A percentile compares a stretch with the other conserved stretches of the same genome.
These are phyloP conservation scores for Debaryomyces sp. DNA, from an alignment of 1,139 yeast species.

Conservation along the genomic window DNA sequence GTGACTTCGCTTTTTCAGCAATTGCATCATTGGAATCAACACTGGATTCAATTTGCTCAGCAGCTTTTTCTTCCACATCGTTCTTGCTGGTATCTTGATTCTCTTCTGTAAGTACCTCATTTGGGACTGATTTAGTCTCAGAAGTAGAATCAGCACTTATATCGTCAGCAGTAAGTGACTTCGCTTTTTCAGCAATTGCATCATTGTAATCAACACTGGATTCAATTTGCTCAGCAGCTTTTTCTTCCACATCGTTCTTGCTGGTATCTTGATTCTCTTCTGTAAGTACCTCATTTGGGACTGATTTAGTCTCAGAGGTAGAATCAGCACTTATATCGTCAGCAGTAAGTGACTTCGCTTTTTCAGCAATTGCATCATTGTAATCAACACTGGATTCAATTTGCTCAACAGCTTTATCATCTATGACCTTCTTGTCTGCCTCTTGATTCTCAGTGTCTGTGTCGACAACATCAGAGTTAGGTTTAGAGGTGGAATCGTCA, in stretches of 20 bases:
- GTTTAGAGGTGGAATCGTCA: not conserved
- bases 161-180: not conserved
- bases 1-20: not conserved
- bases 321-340: not conserved
- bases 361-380: not conserved
- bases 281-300: not conserved
- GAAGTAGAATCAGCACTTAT: not conserved
- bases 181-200: not conserved
- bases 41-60: not conserved
- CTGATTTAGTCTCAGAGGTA: not conserved
- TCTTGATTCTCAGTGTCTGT: not conserved
- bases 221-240: not conserved
- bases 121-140: not conserved
- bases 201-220: not conserved
- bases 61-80: not conserved
- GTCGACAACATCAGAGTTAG: not conserved
- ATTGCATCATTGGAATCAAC: not conserved
- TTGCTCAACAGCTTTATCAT: not conserved
- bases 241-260: not conserved
- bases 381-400: not conserved
- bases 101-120: not conserved
- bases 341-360: not conserved
- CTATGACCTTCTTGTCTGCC: not conserved
- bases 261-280: not conserved
- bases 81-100: not conserved